A percentile compares a stretch with the other conserved stretches of the same genome.
Conservation (phyloP, 768 basidiomycete genomes). For the Lactarius hengduanensis region DNA sequence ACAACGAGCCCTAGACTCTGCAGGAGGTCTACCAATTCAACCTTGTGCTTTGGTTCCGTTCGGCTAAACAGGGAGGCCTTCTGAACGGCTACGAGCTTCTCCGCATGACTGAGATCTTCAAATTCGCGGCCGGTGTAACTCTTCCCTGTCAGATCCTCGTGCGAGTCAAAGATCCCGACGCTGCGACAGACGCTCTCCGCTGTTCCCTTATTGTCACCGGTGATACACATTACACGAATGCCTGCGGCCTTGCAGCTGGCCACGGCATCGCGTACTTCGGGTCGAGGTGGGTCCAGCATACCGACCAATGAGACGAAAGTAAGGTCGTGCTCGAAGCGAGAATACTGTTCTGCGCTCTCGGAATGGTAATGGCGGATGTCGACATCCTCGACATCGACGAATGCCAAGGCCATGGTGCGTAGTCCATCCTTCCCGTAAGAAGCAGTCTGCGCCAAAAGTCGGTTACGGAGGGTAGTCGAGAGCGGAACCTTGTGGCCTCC, state of each 20-base stretch:
- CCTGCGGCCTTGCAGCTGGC: conserved; percentile 91
- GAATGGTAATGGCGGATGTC: conserved; percentile 81
- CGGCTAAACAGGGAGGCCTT: conserved; percentile 87
- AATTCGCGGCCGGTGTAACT: conserved; percentile 94
- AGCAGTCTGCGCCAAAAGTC: conserved; percentile 62
- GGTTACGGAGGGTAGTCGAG: conserved; percentile 54
- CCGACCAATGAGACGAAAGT: conserved; percentile 95
- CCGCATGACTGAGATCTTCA: conserved; percentile 72
- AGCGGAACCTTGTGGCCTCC: conserved; percentile 64
- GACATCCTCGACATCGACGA: conserved; percentile 71
- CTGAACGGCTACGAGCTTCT: conserved; percentile 86
- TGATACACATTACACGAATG: conserved; percentile 95
- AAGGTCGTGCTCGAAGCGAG: conserved; percentile 86
- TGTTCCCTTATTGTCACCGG: conserved; percentile 96
- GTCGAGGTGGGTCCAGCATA: conserved; percentile 97
- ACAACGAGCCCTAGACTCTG: conserved; percentile 92
- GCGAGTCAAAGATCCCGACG: conserved; percentile 86
- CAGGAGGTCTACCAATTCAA: conserved; percentile 88
- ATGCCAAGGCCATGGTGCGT: conserved; percentile 89
- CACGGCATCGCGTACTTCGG: conserved; percentile 84
- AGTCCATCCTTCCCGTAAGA: conserved; percentile 80
- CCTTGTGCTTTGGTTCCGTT: conserved; percentile 95
- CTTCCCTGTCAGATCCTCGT: conserved; percentile 91
- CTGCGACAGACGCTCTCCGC: conserved; percentile 96
- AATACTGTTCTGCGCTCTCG: conserved; percentile 76